Evolutionary conservation across 1,284 basidiomycete species (phyloP).

Genomic region (Ustilago cynodontis): DNA sequence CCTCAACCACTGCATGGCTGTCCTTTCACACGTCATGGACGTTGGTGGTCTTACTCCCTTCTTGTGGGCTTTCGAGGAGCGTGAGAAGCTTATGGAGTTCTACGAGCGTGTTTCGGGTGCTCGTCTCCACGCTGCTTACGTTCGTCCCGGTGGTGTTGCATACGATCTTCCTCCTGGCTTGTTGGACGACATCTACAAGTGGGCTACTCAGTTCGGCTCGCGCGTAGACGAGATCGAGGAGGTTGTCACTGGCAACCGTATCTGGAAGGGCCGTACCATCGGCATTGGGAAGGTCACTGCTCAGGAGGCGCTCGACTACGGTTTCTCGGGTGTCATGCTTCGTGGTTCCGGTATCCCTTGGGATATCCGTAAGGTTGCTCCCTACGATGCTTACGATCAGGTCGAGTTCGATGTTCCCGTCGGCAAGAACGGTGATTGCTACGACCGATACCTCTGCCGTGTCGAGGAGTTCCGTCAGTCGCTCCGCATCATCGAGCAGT

Average conservation of each 20-base stretch:
- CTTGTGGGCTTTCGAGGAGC: conserved; percentile 99
- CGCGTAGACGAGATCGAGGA: conserved; percentile 98
- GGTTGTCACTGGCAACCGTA: conserved; percentile 95
- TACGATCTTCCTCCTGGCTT: conserved; percentile 97
- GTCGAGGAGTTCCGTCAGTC: conserved; percentile 98
- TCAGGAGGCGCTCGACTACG: conserved; percentile 90
- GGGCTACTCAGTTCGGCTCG: conserved; percentile 92
- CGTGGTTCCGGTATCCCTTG: conserved; percentile 93
- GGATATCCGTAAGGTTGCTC: conserved; percentile 89
- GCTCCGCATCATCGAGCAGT: conserved; percentile 86
- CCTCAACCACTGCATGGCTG: conserved; percentile 97
- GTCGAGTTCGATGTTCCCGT: conserved; percentile 98
- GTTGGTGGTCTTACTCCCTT: conserved; percentile 98
- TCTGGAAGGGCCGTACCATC: conserved; percentile 95
- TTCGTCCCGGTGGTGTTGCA: conserved; percentile 96
- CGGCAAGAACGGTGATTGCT: conserved; percentile 97
- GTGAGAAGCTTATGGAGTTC: conserved; percentile 99
- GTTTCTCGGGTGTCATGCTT: conserved; percentile 97
- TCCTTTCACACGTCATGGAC: conserved; percentile 81
- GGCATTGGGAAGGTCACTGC: conserved; percentile 92
- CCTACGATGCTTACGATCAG: conserved; percentile 98
- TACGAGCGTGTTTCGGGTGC: conserved; percentile 99
- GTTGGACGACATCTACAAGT: conserved; percentile 96
- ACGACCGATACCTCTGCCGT: conserved; percentile 92
- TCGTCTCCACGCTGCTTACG: conserved; percentile 96